phyloP scores from a whole-genome alignment of 2,329 filamentous ascomycete genomes.

The Trichoderma sp. region DNA sequence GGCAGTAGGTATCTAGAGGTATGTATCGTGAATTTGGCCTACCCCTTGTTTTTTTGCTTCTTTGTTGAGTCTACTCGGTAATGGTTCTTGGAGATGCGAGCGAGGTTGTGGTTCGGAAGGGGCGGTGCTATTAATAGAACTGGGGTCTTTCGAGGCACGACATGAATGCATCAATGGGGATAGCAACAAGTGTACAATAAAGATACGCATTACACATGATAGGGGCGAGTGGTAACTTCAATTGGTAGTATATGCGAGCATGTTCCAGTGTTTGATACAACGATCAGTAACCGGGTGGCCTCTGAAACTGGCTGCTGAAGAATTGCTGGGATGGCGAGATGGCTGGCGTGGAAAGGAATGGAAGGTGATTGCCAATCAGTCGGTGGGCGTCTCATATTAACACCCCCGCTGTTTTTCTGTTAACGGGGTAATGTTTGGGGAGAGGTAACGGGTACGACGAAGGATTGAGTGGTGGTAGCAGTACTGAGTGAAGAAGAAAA shows the following conservation, averaged over 20 bases:
- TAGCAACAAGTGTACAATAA: too few relatives aligned
- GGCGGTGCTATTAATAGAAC: constrained; percentile 5
- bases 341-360: constrained; percentile 16
- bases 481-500: not conserved
- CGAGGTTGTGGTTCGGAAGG: not conserved
- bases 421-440: not conserved
- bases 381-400: constrained; percentile 15
- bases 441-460: not conserved
- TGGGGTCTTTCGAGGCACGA: not conserved
- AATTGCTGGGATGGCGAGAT: not conserved
- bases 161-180: not conserved
- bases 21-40: not conserved
- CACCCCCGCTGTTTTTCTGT: constrained; percentile 8
- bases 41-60: not conserved
- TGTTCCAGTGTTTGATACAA: not conserved
- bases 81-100: not conserved
- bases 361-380: constrained; percentile 16
- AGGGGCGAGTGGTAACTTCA: not conserved
- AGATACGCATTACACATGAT: not conserved
- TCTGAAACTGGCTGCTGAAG: not conserved
- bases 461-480: not conserved
- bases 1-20: too few relatives aligned
- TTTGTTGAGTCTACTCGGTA: not conserved
- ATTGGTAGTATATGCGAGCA: not conserved
- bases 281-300: not conserved